A percentile compares a stretch with the other conserved stretches of the same genome.
Evolutionary conservation across 2,329 filamentous ascomycete genomes (phyloP).

Genomic region (Diaporthe ampelina): DNA sequence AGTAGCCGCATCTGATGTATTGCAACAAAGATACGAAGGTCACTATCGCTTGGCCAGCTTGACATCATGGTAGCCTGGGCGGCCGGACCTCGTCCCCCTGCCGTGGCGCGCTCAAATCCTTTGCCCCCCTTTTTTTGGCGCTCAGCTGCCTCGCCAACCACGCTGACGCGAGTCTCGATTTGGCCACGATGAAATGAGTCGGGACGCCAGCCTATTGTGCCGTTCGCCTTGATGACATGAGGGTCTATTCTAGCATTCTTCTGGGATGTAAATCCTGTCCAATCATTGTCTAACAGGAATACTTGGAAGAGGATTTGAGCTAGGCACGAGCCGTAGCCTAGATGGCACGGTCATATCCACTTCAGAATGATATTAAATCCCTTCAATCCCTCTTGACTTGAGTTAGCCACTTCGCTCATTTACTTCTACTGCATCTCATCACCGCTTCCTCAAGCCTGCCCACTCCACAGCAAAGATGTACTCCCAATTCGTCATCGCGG

Average conservation of each 20-base stretch:
- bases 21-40: neutral
- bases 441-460: neutral
- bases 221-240: neutral
- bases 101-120: conserved; percentile 9
- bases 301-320: neutral
- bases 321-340: neutral
- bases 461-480: conserved; percentile 45
- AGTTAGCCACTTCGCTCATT: neutral
- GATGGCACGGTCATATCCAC: neutral
- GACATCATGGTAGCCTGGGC: neutral
- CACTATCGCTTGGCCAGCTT: neutral
- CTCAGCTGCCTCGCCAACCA: conserved; percentile 12
- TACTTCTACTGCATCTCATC: neutral
- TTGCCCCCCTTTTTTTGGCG: neutral
- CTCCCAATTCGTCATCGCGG: conserved; percentile 45
- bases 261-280: conserved; percentile 15
- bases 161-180: conserved; percentile 29
- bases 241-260: neutral
- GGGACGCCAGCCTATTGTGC: neutral
- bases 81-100: neutral
- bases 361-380: conserved; percentile 4
- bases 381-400: neutral
- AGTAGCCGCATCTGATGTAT: neutral
- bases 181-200: conserved; percentile 25
- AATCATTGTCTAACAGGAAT: neutral